Percentiles rank a stretch among this genome's conserved stretches.
These are phyloP conservation scores for Nepenthes alata DNA, from an alignment of 179 eudicot species.

Conservation along the genomic window DNA sequence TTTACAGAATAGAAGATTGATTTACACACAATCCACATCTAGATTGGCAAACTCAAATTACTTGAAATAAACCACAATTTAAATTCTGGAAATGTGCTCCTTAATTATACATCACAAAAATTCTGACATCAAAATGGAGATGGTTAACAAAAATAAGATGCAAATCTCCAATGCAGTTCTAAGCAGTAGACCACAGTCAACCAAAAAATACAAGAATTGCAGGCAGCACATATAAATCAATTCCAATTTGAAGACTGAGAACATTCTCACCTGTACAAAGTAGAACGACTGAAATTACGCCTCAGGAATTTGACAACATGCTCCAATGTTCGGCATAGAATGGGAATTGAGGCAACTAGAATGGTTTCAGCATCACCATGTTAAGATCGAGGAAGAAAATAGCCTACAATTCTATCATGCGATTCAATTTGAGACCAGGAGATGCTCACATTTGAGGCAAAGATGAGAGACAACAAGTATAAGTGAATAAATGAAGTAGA, in stretches of 20 bases:
- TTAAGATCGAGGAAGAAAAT: conserved; percentile 1
- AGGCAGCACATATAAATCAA: neutral
- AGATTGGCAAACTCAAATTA: too few relatives aligned
- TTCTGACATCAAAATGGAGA: neutral
- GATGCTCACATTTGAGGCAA: conserved; percentile 65
- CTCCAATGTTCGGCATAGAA: conserved; percentile 71
- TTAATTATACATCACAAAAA: too few relatives aligned
- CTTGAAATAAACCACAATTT: too few relatives aligned
- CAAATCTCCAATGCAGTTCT: neutral
- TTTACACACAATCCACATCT: too few relatives aligned
- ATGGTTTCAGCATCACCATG: conserved; percentile 6
- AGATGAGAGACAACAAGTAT: conserved; percentile 68
- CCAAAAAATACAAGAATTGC: neutral
- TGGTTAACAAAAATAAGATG: neutral
- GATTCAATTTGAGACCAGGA: neutral
- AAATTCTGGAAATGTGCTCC: too few relatives aligned
- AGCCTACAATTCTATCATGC: neutral
- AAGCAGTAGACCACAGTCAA: neutral
- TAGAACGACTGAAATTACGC: conserved; percentile 71
- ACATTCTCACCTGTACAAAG: conserved; percentile 52
- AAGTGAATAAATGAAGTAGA: conserved; percentile 67
- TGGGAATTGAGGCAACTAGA: conserved; percentile 85
- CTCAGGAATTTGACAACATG: conserved; percentile 84
- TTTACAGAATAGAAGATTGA: too few relatives aligned
- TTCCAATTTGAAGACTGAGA: neutral